These are phyloP conservation scores for Penicillium sp. DNA, from an alignment of 2,329 filamentous ascomycete species.

Conservation along the genomic window DNA sequence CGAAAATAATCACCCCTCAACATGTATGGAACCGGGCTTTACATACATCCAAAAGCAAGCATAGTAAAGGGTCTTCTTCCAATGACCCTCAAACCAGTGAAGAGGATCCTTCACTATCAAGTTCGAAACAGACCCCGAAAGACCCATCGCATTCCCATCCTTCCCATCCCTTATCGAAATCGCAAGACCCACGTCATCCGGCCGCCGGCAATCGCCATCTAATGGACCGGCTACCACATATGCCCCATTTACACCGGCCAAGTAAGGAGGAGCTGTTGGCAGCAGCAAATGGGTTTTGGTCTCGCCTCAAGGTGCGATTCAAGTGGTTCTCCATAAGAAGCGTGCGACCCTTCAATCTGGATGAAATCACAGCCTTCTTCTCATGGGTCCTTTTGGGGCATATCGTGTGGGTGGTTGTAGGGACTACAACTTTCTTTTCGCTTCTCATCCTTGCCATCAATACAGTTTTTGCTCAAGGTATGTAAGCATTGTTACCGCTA, in stretches of 20 bases:
- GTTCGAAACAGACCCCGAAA: constrained; percentile 7
- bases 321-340: constrained; percentile 98
- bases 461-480: constrained; percentile 90
- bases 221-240: constrained; percentile 59
- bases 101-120: constrained; percentile 11
- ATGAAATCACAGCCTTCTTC: constrained; percentile 91
- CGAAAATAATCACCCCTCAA: constrained; percentile 29
- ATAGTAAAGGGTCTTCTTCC: constrained; percentile 10
- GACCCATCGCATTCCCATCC: constrained; percentile 4
- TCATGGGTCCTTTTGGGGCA: constrained; percentile 95
- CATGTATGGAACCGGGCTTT: constrained; percentile 30
- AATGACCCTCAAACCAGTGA: constrained; percentile 14
- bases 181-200: constrained; percentile 22
- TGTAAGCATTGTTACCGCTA: constrained; percentile 28
- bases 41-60: constrained; percentile 26
- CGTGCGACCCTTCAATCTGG: constrained; percentile 85
- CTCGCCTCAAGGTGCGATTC: constrained; percentile 81
- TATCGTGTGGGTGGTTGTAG: constrained; percentile 89
- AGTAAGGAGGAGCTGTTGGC: constrained; percentile 89
- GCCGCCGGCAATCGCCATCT: constrained; percentile 38
- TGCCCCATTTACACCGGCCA: constrained; percentile 72
- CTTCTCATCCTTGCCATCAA: constrained; percentile 86
- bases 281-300: constrained; percentile 88
- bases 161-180: no score
- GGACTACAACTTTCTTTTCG: constrained; percentile 95